Evolutionary conservation across 352 stramenopile species (phyloP).

Genomic region (Globisporangium lucens): DNA sequence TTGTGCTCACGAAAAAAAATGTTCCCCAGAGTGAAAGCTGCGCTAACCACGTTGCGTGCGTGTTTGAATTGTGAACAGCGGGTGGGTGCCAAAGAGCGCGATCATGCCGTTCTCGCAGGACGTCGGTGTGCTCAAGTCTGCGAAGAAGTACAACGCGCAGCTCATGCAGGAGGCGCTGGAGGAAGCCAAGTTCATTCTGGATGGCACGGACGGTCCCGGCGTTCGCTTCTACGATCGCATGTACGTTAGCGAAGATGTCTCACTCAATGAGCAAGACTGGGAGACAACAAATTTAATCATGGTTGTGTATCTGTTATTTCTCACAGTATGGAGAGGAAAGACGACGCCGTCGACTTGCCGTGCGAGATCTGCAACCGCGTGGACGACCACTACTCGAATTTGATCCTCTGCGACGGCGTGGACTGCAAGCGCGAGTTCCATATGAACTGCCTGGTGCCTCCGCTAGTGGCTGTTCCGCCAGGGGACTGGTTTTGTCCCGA

Average conservation of each 20-base stretch:
- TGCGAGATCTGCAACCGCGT: conserved; percentile 82
- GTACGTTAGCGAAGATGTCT: conserved; percentile 32
- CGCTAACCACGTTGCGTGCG: not conserved
- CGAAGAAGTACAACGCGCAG: conserved; percentile 69
- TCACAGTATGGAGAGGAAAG: conserved; percentile 63
- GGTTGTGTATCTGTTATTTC: conserved; percentile 1
- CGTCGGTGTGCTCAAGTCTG: conserved; percentile 47
- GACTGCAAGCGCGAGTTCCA: conserved; percentile 84
- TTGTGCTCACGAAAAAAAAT: not conserved
- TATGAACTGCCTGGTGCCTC: conserved; percentile 79
- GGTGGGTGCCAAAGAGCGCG: conserved; percentile 69
- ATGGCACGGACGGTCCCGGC: conserved; percentile 52
- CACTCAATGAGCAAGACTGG: conserved; percentile 2
- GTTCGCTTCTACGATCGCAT: conserved; percentile 77
- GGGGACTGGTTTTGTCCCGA: conserved; percentile 82
- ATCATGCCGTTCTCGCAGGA: conserved; percentile 76
- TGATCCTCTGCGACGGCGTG: conserved; percentile 83
- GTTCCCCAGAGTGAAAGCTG: not conserved
- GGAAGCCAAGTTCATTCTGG: conserved; percentile 63
- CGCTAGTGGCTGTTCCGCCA: conserved; percentile 52
- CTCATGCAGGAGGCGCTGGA: conserved; percentile 71
- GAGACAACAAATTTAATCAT: not conserved
- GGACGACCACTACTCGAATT: conserved; percentile 73
- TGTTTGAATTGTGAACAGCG: conserved; percentile 27
- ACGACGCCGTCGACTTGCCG: conserved; percentile 70